Evolutionary conservation across 371 early-diverging fungal species (phyloP).

Genomic region (Syncephalis plumigaleata): DNA sequence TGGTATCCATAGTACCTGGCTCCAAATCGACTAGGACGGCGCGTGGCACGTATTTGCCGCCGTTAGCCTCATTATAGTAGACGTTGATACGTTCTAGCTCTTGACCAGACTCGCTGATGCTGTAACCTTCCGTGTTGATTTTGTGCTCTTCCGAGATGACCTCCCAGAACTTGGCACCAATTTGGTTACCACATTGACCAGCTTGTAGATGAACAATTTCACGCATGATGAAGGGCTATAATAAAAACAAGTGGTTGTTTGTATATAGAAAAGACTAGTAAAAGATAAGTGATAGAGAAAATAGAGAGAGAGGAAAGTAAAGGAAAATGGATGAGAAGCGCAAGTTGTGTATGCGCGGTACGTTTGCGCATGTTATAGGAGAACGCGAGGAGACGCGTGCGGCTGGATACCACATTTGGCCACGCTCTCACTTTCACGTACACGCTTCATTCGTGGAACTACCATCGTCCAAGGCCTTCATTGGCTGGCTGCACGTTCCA

Average conservation of each 20-base stretch:
- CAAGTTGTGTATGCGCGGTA: too few species aligned
- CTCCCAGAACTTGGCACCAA: constrained; percentile 79
- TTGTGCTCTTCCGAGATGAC: constrained; percentile 87
- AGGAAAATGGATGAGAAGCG: not conserved
- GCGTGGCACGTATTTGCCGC: constrained; percentile 80
- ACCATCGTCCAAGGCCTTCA: too few species aligned
- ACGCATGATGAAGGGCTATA: constrained; percentile 54
- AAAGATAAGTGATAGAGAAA: not conserved
- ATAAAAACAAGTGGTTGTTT: not conserved
- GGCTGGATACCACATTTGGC: too few species aligned
- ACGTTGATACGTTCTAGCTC: constrained; percentile 98
- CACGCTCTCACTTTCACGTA: too few species aligned
- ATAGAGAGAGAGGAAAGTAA: not conserved
- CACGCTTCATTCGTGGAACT: too few species aligned
- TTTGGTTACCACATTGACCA: constrained; percentile 88
- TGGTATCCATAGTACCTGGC: constrained; percentile 97
- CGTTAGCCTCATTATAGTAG: constrained; percentile 88
- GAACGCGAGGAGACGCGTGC: too few species aligned
- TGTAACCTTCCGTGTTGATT: constrained; percentile 56
- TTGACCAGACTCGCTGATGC: constrained; percentile 66
- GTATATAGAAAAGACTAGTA: constrained; percentile 1
- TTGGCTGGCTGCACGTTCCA: too few species aligned
- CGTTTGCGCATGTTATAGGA: too few species aligned
- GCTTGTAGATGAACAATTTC: constrained; percentile 99
- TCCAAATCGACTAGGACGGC: constrained; percentile 98